phyloP scores from a whole-genome alignment of 2,329 filamentous ascomycete genomes.

The Pseudocercospora macadamiae region DNA sequence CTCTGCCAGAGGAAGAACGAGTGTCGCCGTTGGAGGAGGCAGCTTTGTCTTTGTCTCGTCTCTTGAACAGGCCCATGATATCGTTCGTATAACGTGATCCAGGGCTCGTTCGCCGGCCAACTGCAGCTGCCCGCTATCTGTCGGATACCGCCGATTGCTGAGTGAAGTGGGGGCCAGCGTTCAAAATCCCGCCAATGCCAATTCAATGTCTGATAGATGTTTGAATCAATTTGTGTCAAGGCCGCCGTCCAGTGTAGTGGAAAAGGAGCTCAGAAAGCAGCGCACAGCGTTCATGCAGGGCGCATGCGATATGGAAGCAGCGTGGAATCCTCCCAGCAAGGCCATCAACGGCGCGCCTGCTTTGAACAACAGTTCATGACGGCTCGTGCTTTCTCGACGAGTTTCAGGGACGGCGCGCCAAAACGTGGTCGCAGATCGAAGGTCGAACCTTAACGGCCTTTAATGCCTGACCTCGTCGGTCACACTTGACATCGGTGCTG shows the following conservation, averaged over 20 bases:
- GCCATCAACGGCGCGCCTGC: neutral
- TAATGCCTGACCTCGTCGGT: too few relatives aligned
- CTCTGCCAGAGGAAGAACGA: slow-evolving; percentile 22
- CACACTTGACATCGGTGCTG: neutral
- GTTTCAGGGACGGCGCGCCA: neutral
- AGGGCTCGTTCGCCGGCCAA: slow-evolving; percentile 7
- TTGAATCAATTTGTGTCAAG: neutral
- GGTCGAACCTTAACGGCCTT: neutral
- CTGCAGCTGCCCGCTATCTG: slow-evolving; percentile 14
- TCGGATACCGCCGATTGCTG: slow-evolving; percentile 4
- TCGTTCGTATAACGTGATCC: too few relatives aligned
- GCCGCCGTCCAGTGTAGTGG: neutral
- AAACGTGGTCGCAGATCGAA: slow-evolving; percentile 12
- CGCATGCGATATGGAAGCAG: neutral
- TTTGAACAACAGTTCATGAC: neutral
- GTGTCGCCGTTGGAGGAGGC: slow-evolving; percentile 23
- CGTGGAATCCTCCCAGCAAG: neutral
- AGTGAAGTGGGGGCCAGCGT: neutral
- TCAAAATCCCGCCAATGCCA: neutral
- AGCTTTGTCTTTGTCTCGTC: slow-evolving; percentile 47
- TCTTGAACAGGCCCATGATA: slow-evolving; percentile 58
- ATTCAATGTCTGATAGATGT: neutral
- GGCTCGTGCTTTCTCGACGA: neutral
- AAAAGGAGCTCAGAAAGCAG: neutral
- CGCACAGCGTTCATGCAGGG: neutral